Conservation (phyloP, 1,284 basidiomycete species). For the Serendipita sp. region DNA sequence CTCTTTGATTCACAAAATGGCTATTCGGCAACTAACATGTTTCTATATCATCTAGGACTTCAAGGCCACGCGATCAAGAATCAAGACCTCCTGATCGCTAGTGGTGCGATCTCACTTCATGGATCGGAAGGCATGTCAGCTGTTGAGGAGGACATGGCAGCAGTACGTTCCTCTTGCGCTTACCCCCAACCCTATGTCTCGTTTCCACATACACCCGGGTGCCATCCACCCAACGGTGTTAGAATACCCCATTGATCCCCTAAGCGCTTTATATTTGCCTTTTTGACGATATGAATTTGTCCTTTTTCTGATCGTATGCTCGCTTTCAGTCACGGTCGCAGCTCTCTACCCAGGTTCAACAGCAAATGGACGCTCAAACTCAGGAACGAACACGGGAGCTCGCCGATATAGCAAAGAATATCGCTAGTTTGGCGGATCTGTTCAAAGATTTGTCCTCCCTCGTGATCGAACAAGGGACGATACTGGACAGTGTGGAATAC, state of each 20-base stretch:
- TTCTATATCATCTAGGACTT: constrained; percentile 40
- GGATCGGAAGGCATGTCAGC: constrained; percentile 69
- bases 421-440: constrained; percentile 81
- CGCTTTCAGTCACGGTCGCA: constrained; percentile 20
- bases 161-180: constrained; percentile 24
- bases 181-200: constrained; percentile 17
- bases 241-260: background rate
- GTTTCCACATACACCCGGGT: constrained; percentile 10
- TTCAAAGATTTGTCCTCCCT: constrained; percentile 89
- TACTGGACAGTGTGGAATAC: constrained; percentile 93
- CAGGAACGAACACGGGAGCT: constrained; percentile 66
- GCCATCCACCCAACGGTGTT: background rate
- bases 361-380: constrained; percentile 32
- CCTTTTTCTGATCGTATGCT: constrained; percentile 7
- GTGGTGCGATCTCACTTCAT: constrained; percentile 58
- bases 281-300: constrained; percentile 1
- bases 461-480: constrained; percentile 95
- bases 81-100: constrained; percentile 77
- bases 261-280: background rate
- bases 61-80: constrained; percentile 92
- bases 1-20: background rate
- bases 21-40: constrained; percentile 6
- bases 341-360: constrained; percentile 20
- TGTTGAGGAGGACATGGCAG: constrained; percentile 65
- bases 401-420: constrained; percentile 83